phyloP scores from a whole-genome alignment of 495 filamentous ascomycete species.

The Xylaria nigripes region DNA sequence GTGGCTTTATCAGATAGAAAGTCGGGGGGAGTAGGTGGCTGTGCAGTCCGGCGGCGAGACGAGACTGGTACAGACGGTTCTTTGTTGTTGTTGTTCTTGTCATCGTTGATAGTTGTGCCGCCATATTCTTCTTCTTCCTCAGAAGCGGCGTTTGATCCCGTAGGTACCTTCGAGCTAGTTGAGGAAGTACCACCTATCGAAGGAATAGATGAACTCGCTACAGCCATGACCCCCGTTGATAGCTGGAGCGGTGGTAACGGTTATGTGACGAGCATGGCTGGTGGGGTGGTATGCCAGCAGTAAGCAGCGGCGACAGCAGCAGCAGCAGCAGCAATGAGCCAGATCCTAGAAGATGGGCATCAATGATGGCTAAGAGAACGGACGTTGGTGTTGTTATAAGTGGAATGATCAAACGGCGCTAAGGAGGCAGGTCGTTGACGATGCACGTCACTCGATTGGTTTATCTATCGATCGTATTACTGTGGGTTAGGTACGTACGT shows the following conservation, averaged over 20 bases:
- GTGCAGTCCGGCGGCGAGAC: constrained; percentile 22
- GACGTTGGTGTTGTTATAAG: background rate
- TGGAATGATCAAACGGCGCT: background rate
- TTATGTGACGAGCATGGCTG: constrained; percentile 7
- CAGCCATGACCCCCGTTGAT: constrained; percentile 20
- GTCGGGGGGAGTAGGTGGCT: constrained; percentile 26
- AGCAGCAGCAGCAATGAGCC: background rate
- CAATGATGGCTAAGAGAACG: background rate
- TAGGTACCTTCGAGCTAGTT: constrained; percentile 5
- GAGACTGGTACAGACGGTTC: background rate
- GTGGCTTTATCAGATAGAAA: constrained; percentile 46
- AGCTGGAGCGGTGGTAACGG: constrained; percentile 4
- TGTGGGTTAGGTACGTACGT: too few relatives aligned
- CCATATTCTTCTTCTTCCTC: background rate
- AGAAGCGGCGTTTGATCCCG: constrained; percentile 1
- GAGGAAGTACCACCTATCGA: constrained; percentile 17
- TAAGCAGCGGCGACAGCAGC: background rate
- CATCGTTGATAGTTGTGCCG: background rate
- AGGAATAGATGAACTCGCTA: constrained; percentile 12
- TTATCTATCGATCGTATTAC: background rate
- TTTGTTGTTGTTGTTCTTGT: background rate
- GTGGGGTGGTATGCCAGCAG: background rate
- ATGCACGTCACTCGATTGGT: background rate
- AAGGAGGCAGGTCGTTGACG: background rate
- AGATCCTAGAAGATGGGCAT: background rate